Evolutionary conservation across 768 basidiomycete species (phyloP).

Genomic region (Pleurotus eryngii): DNA sequence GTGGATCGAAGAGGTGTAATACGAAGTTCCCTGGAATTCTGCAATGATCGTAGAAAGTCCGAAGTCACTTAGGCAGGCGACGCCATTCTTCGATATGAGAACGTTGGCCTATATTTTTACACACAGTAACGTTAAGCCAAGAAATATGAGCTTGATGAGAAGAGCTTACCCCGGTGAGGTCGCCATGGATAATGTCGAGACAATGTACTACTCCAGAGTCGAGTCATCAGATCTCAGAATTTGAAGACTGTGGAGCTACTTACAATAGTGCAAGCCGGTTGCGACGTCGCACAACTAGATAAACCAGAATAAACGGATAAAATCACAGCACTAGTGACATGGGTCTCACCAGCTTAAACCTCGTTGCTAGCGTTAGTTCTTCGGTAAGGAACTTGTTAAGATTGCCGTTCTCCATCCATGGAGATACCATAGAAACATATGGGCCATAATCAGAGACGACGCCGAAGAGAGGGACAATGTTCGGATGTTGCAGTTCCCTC

Average conservation of each 20-base stretch:
- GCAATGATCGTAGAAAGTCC: slow-evolving; percentile 10
- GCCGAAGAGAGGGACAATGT: slow-evolving; percentile 27
- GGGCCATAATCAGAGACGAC: slow-evolving; percentile 23
- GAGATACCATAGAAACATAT: slow-evolving; percentile 27
- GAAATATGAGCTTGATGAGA: neutral
- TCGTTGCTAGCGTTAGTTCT: slow-evolving; percentile 2
- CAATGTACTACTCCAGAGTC: slow-evolving; percentile 3
- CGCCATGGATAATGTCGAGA: slow-evolving; percentile 8
- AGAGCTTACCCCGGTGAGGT: slow-evolving; percentile 9
- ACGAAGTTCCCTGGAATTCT: slow-evolving; percentile 8
- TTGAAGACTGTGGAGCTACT: neutral
- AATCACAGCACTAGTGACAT: neutral
- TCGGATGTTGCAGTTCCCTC: slow-evolving; percentile 24
- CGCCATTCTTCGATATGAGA: slow-evolving; percentile 6
- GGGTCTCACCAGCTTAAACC: slow-evolving; percentile 7
- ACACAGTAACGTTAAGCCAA: neutral
- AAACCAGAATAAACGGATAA: neutral
- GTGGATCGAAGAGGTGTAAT: slow-evolving; percentile 7
- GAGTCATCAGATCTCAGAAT: neutral
- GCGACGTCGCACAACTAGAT: slow-evolving; percentile 3
- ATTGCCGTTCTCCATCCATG: slow-evolving; percentile 16
- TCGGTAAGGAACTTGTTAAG: slow-evolving; percentile 10
- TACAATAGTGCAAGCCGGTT: slow-evolving; percentile 9
- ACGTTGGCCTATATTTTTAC: slow-evolving; percentile 6
- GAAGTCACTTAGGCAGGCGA: slow-evolving; percentile 11